phyloP scores from a whole-genome alignment of 2,329 filamentous ascomycete genomes.

The Thelonectria rubi region DNA sequence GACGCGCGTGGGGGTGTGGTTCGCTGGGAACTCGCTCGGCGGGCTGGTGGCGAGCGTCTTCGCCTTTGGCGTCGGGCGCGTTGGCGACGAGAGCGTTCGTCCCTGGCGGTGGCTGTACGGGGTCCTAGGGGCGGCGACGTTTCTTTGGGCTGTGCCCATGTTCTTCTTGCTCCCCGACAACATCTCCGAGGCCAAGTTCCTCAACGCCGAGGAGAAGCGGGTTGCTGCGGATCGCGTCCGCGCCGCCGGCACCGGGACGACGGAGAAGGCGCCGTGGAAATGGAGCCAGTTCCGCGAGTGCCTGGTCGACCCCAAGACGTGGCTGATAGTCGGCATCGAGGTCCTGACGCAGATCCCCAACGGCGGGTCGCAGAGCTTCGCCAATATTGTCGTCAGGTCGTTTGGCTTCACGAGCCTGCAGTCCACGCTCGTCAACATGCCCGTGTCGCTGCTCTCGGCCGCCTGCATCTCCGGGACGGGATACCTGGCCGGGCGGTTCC shows the following conservation, averaged over 20 bases:
- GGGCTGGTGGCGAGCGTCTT: conserved; percentile 59
- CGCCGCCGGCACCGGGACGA: conserved; percentile 61
- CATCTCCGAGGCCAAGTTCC: conserved; percentile 65
- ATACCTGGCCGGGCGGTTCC: conserved; percentile 61
- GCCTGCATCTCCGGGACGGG: conserved; percentile 58
- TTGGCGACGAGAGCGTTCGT: conserved; percentile 52
- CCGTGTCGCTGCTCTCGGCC: conserved; percentile 63
- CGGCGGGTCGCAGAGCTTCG: conserved; percentile 67
- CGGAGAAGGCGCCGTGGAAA: conserved; percentile 58
- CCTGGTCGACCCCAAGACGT: conserved; percentile 66
- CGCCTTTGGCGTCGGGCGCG: conserved; percentile 65
- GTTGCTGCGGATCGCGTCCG: conserved; percentile 58
- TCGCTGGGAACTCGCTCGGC: conserved; percentile 60
- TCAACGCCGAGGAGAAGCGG: conserved; percentile 61
- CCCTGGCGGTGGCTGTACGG: conserved; percentile 69
- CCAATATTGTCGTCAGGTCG: conserved; percentile 64
- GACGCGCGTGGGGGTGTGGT: conserved; percentile 64
- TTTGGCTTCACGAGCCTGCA: conserved; percentile 65
- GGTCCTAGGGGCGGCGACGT: conserved; percentile 60
- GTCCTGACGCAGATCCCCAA: conserved; percentile 68
- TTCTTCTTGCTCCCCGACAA: conserved; percentile 60
- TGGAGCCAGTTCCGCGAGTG: conserved; percentile 64
- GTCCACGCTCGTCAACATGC: conserved; percentile 66
- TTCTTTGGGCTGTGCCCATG: conserved; percentile 60
- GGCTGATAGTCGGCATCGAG: conserved; percentile 64